phyloP scores from a whole-genome alignment of 192 early-diverging fungal species.

The Backusella australiensis region DNA sequence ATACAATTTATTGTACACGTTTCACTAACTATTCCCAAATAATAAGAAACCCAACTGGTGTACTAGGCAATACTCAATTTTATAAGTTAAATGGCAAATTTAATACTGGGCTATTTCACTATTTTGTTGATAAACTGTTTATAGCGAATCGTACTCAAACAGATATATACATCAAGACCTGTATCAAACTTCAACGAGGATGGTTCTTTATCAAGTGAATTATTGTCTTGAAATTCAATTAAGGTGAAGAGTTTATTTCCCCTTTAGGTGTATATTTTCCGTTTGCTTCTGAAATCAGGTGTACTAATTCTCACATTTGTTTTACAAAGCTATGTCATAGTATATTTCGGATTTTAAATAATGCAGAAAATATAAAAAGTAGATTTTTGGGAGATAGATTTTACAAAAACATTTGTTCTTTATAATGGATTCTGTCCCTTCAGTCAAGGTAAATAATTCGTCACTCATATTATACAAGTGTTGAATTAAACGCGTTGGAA shows the following conservation, averaged over 20 bases:
- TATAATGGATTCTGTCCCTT: neutral
- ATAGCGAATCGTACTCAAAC: too few relatives aligned
- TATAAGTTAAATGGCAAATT: too few relatives aligned
- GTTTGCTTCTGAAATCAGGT: neutral
- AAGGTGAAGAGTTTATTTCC: neutral
- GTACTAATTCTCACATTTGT: neutral
- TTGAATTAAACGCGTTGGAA: neutral
- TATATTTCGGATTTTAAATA: neutral
- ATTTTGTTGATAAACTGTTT: too few relatives aligned
- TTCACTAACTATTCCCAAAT: too few relatives aligned
- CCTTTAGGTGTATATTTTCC: neutral
- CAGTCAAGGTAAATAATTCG: neutral
- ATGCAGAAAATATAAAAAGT: neutral
- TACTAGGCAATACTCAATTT: too few relatives aligned
- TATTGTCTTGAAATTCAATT: neutral
- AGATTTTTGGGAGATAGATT: too few relatives aligned
- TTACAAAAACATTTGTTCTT: neutral
- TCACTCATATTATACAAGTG: neutral
- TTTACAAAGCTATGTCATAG: neutral
- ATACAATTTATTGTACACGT: too few relatives aligned
- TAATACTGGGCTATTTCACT: too few relatives aligned
- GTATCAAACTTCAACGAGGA: too few relatives aligned
- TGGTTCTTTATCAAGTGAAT: too few relatives aligned
- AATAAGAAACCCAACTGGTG: too few relatives aligned
- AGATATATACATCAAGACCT: too few relatives aligned